Evolutionary conservation across 352 stramenopile species (phyloP).

Genomic region (Phytophthora ohioensis): DNA sequence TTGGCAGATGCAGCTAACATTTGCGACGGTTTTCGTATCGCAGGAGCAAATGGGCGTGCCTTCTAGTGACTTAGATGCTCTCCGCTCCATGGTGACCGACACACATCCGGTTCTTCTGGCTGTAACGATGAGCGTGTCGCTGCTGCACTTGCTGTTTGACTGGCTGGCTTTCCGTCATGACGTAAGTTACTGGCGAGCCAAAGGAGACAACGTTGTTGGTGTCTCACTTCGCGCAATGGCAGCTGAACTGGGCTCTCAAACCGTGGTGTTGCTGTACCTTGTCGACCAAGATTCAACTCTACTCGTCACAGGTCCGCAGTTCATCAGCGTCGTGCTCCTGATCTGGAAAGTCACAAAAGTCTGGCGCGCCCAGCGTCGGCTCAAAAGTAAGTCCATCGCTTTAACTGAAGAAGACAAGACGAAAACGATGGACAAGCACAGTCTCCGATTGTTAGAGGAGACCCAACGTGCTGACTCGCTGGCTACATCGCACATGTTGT

Average conservation of each 20-base stretch:
- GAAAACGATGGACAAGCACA: constrained; percentile 41
- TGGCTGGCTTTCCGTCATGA: constrained; percentile 99
- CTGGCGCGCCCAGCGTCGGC: constrained; percentile 44
- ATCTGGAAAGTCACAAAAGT: constrained; percentile 91
- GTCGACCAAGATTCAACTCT: constrained; percentile 95
- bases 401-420: constrained; percentile 41
- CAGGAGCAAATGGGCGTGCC: constrained; percentile 74
- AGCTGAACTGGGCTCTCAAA: constrained; percentile 94
- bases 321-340: constrained; percentile 80
- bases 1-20: constrained; percentile 83
- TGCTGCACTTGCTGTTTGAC: constrained; percentile 98
- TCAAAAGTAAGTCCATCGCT: constrained; percentile 4
- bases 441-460: constrained; percentile 34
- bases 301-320: constrained; percentile 87
- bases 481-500: constrained; percentile 86
- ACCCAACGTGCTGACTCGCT: constrained; percentile 83
- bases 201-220: constrained; percentile 94
- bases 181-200: constrained; percentile 95
- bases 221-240: constrained; percentile 94
- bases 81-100: constrained; percentile 93
- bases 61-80: constrained; percentile 81
- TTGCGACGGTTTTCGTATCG: constrained; percentile 65
- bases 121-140: constrained; percentile 95
- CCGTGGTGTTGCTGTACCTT: constrained; percentile 96
- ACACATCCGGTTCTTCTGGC: constrained; percentile 96